phyloP scores from a whole-genome alignment of 2,329 filamentous ascomycete genomes.

The Apiospora koreana region DNA sequence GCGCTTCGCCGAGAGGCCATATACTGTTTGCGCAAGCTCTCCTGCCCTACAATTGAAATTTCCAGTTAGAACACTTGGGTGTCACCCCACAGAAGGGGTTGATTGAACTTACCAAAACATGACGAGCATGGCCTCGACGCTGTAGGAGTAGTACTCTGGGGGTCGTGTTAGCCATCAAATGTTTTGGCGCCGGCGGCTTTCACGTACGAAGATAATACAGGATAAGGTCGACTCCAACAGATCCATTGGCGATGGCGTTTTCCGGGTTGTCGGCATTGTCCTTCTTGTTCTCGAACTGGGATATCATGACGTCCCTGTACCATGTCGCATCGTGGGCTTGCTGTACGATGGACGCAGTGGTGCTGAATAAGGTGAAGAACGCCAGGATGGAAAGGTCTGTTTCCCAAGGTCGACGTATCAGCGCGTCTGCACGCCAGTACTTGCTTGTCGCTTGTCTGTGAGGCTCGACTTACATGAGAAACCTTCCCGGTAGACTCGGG shows the following conservation, averaged over 20 bases:
- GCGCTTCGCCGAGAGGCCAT: constrained; percentile 18
- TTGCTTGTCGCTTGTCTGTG: not conserved
- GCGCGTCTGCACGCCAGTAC: not conserved
- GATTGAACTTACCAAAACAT: constrained; percentile 24
- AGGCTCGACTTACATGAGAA: constrained; percentile 22
- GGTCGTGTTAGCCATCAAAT: not conserved
- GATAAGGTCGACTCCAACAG: constrained; percentile 25
- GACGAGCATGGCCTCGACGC: constrained; percentile 27
- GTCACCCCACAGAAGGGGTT: not conserved
- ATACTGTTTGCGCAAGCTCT: constrained; percentile 18
- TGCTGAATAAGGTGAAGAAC: constrained; percentile 24
- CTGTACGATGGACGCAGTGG: constrained; percentile 26
- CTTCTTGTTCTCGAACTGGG: constrained; percentile 21
- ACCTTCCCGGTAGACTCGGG: constrained; percentile 25
- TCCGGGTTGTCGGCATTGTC: constrained; percentile 23
- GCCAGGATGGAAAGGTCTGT: constrained; percentile 27
- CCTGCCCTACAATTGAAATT: constrained; percentile 11
- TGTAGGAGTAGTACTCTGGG: constrained; percentile 28
- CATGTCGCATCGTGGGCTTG: constrained; percentile 23
- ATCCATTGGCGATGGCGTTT: constrained; percentile 27
- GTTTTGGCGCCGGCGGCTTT: not conserved
- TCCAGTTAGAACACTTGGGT: not conserved
- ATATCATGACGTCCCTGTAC: constrained; percentile 21
- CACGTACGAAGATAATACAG: constrained; percentile 29
- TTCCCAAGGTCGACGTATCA: not conserved